phyloP scores from a whole-genome alignment of 192 early-diverging fungal species.

The Coemansia biformis region DNA sequence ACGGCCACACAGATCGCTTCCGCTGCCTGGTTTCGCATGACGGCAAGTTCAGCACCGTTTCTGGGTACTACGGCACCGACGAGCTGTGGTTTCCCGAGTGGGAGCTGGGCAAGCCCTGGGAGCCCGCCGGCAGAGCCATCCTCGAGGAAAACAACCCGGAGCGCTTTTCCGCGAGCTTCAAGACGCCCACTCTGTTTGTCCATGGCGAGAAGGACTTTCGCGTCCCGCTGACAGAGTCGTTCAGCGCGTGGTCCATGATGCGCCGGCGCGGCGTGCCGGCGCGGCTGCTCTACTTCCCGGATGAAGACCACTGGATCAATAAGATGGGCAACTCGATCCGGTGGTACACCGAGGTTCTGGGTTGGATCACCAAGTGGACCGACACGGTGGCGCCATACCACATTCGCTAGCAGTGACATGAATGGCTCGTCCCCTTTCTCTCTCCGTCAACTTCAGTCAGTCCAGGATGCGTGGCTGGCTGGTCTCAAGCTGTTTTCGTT shows the following conservation, averaged over 20 bases:
- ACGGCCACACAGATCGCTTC: conserved; percentile 71
- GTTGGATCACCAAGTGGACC: conserved; percentile 52
- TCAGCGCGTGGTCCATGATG: conserved; percentile 69
- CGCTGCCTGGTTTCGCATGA: conserved; percentile 66
- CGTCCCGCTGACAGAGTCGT: conserved; percentile 63
- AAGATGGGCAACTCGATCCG: conserved; percentile 69
- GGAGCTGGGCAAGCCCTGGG: conserved; percentile 63
- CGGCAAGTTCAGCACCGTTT: conserved; percentile 62
- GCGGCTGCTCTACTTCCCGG: conserved; percentile 68
- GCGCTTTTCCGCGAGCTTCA: conserved; percentile 63
- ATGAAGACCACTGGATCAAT: conserved; percentile 70
- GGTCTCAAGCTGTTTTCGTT: too few species aligned
- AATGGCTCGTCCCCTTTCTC: too few species aligned
- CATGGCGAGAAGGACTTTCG: conserved; percentile 71
- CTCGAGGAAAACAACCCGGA: conserved; percentile 68
- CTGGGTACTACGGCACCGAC: conserved; percentile 66
- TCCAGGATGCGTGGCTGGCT: too few species aligned
- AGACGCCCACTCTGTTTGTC: conserved; percentile 73
- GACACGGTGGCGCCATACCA: conserved; percentile 30
- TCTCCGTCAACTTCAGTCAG: too few species aligned
- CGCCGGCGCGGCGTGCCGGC: conserved; percentile 67
- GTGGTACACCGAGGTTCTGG: conserved; percentile 69
- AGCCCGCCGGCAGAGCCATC: conserved; percentile 44
- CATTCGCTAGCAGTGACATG: conserved; percentile 19
- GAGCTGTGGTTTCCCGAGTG: conserved; percentile 76